A percentile compares a stretch with the other conserved stretches of the same genome.
These are phyloP conservation scores for Metschnikowia rubicola DNA, from an alignment of 805 yeast species.

Conservation along the genomic window DNA sequence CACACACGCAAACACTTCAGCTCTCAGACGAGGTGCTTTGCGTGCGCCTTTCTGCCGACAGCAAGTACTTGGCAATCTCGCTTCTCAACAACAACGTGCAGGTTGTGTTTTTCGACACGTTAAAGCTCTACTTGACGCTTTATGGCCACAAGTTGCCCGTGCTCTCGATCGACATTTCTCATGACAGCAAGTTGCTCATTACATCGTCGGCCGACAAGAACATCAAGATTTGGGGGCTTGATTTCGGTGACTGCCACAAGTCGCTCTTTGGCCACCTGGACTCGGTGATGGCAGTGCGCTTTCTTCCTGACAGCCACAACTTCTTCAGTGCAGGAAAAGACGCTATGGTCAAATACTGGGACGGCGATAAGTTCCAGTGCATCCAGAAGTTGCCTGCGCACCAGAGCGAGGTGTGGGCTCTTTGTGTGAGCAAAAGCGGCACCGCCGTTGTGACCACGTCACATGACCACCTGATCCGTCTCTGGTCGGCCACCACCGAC, in stretches of 20 bases:
- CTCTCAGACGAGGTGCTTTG: conserved; percentile 80
- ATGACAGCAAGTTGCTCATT: conserved; percentile 80
- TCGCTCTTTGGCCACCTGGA: conserved; percentile 97
- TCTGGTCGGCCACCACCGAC: conserved; percentile 94
- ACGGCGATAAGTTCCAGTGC: conserved; percentile 94
- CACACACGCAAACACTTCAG: conserved; percentile 80
- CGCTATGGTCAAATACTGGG: conserved; percentile 92
- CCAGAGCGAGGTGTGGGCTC: conserved; percentile 90
- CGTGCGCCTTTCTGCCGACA: conserved; percentile 77
- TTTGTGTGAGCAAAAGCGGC: conserved; percentile 75
- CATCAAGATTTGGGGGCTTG: conserved; percentile 97
- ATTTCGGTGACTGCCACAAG: conserved; percentile 97
- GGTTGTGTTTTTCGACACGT: conserved; percentile 81
- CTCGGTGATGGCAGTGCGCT: conserved; percentile 83
- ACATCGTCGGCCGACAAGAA: conserved; percentile 97
- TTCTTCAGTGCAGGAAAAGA: conserved; percentile 91
- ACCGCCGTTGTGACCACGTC: conserved; percentile 73
- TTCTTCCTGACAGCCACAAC: conserved; percentile 81
- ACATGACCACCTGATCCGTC: conserved; percentile 88
- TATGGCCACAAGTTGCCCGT: conserved; percentile 98
- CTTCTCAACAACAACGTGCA: conserved; percentile 92
- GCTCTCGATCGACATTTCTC: conserved; percentile 83
- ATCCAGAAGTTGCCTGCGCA: conserved; percentile 81
- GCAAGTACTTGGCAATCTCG: conserved; percentile 74
- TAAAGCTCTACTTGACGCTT: conserved; percentile 82